Percentiles rank a stretch among this genome's conserved stretches.
phyloP scores from a whole-genome alignment of 1,284 basidiomycete genomes.

The Inonotus obliquus region DNA sequence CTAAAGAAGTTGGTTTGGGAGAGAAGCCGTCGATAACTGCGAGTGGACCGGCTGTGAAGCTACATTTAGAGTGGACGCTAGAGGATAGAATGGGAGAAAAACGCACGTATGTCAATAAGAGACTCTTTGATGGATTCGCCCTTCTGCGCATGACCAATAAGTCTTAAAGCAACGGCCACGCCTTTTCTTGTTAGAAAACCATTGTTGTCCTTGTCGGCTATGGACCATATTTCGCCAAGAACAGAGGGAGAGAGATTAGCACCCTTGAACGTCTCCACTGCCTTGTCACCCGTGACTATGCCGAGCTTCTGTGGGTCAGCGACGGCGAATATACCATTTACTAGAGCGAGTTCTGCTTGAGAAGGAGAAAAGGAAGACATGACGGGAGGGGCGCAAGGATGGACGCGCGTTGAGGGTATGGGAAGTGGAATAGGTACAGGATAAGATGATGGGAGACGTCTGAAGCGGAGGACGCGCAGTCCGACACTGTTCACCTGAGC shows the following conservation, averaged over 20 bases:
- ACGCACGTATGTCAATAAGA: constrained; percentile 63
- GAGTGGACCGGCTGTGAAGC: constrained; percentile 68
- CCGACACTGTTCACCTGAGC: neutral
- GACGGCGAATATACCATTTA: constrained; percentile 63
- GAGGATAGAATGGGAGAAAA: constrained; percentile 22
- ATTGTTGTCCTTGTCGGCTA: constrained; percentile 91
- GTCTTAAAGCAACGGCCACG: constrained; percentile 79
- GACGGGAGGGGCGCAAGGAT: constrained; percentile 18
- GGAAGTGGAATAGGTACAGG: neutral
- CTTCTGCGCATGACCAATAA: constrained; percentile 92
- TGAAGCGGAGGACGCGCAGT: neutral
- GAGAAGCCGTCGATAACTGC: constrained; percentile 77
- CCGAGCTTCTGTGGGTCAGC: constrained; percentile 75
- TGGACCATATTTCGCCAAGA: constrained; percentile 91
- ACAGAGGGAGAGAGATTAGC: constrained; percentile 72
- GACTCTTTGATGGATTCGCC: constrained; percentile 67
- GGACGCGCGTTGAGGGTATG: neutral
- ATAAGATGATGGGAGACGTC: neutral
- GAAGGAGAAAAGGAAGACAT: constrained; percentile 70
- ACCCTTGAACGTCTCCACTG: constrained; percentile 75
- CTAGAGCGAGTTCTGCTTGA: constrained; percentile 59
- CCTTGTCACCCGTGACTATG: constrained; percentile 80
- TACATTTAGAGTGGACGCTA: constrained; percentile 19
- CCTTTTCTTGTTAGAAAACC: constrained; percentile 87
- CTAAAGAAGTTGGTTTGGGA: constrained; percentile 26